Percentiles rank a stretch among this genome's conserved stretches.
These are phyloP conservation scores for Aspergillus incahuasiensis DNA, from an alignment of 495 filamentous ascomycete species.

Conservation along the genomic window DNA sequence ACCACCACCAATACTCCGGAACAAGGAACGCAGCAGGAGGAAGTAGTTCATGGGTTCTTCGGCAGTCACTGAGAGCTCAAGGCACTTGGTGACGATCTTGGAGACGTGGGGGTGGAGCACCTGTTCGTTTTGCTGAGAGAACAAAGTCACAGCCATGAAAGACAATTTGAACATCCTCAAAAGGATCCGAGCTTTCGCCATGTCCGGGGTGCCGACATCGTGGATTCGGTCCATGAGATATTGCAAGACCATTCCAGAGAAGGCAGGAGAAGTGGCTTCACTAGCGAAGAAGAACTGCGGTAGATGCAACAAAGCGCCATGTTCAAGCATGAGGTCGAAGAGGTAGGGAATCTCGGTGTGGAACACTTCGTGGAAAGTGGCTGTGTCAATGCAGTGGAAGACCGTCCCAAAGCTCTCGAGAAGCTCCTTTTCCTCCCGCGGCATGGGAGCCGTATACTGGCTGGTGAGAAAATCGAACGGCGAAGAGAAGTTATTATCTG, in stretches of 20 bases:
- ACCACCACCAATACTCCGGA: constrained; percentile 93
- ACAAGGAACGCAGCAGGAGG: constrained; percentile 83
- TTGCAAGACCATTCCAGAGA: constrained; percentile 94
- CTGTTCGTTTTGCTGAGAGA: constrained; percentile 90
- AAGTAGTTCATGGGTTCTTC: constrained; percentile 99
- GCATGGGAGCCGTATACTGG: constrained; percentile 85
- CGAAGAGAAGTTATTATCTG: constrained; percentile 69
- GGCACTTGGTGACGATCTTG: constrained; percentile 93
- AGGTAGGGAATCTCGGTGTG: constrained; percentile 93
- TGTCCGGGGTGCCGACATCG: constrained; percentile 87
- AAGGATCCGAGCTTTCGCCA: constrained; percentile 84
- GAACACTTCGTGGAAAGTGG: constrained; percentile 98
- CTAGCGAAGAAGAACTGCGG: constrained; percentile 98
- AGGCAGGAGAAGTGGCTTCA: constrained; percentile 94
- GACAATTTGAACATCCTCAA: constrained; percentile 95
- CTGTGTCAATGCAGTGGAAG: constrained; percentile 97
- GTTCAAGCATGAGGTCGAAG: constrained; percentile 97
- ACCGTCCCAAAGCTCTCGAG: constrained; percentile 97
- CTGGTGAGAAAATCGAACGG: constrained; percentile 87
- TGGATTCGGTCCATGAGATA: constrained; percentile 96
- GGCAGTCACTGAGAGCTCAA: constrained; percentile 89
- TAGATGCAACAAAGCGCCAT: constrained; percentile 87
- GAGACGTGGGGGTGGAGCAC: constrained; percentile 93
- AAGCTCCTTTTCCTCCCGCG: constrained; percentile 95
- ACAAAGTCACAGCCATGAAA: constrained; percentile 98